Evolutionary conservation across 441 rosid species (phyloP), one percentile per base, ranked within the genome.

Genomic region (Gossypium laxum): DNA sequence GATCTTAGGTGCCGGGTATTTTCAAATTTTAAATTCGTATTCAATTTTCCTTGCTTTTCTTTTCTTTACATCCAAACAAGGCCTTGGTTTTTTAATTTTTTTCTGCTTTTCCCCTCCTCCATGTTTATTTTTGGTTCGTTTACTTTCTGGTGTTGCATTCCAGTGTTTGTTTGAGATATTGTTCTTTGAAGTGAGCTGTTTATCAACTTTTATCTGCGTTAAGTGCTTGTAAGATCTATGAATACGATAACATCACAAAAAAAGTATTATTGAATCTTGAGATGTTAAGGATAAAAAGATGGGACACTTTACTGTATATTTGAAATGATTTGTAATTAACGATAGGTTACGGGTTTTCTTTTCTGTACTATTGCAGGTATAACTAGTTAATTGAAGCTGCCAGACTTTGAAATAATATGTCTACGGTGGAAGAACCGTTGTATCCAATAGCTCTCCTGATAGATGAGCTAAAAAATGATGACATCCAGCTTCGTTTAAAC

Each of bases 381-480:
- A 57, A 15, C 21, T 18, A 38, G 22, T 24, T 21, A 4, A 43
- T 17, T 58, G 22, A 70, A 58, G 73, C 24, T 43, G 6, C 52
- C 17, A n/a, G 34, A 10, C n/a, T 1, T 70, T 45, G 56, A 43
- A 2, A 22, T 2, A 58, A 22, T 11, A 91, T 91, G 98, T 73
- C 96, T 26, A 82, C 73, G 89, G 77, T 82, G 52, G 97, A 89
- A 48, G 97, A 91, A 80, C 97, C 97, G 1, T 71, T 93, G 8
- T 93, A 93, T 69, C 97, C 97, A 0, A 87, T 93, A 11, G 96
- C 94, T 0, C 85, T 89, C 56, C 87, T 91, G 4, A 89, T 93
- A 63, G 93, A 89, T 22, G 96, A 92, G 86, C 82, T 92, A 0
- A 92, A 92, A 72, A 89, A 92, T 65, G 98, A 91, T 68, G 93